Evolutionary conservation across 129 eudicot genomes (phyloP), one percentile per base, ranked within the genome.

Genomic region (Cynara cardunculus): DNA sequence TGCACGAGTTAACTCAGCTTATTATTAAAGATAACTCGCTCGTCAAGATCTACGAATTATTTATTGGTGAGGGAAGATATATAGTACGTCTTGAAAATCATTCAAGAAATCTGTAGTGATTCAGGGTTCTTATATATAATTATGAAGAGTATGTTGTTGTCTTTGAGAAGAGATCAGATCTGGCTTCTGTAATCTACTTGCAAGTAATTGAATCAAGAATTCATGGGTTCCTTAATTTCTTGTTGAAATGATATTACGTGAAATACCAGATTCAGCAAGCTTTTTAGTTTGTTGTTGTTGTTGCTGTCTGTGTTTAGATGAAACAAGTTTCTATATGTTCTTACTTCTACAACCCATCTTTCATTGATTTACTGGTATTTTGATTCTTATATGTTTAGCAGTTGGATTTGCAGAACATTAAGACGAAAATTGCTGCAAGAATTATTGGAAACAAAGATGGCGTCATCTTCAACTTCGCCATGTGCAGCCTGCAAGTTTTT

Each of bases 401-500:
- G 28, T 19, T 66, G 25, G 1, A 46, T 67, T 75, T 82, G 81
- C 81, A 77, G 86, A 65, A 11, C 24, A 62, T 26, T 19, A 25
- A 24, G 2, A 82, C 25, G 19, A 21, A 76, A 7, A 65, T 64
- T 3, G 70, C 31, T 59, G 49, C 65, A 76, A 75, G 64, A 75
- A 75, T 68, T 35, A 62, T 19, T 73, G 53, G n/a, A n/a, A n/a
- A 41, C 2, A 26, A 27, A 22, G 49, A 89, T 89, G 97, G 89
- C 97, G 16, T 90, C 96, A 12, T 85, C 96, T 66, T 89, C 96
- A 66, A 88, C 77, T 78, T 90, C 97, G 9, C 97, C 97, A 39
- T 93, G 97, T 78, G 97, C 97, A 72, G 97, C 97, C 34, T 93
- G 97, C 83, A 93, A 93, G 87, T 93, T 93, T 69, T 86, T 93